Evolutionary conservation across 805 yeast genomes (phyloP), one percentile per base, ranked within the genome.

Genomic region (Teunomyces pallodes): DNA sequence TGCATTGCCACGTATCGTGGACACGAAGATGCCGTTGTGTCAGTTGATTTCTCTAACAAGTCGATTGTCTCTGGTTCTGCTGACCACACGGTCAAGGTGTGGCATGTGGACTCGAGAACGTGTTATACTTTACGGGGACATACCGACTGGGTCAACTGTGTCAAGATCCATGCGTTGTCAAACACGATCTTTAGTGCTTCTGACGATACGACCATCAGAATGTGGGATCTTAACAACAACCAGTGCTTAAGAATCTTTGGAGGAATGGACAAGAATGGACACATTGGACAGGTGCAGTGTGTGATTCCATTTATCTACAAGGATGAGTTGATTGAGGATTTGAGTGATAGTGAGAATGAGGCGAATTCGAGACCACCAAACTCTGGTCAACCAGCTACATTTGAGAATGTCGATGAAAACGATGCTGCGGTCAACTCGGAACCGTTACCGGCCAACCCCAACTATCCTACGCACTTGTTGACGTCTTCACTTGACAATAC

Each of bases 121-220:
- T 94, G 97, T 62, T 89, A 86, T 66, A 90, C 98, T 0, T 74
- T 94, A 49, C 76, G 97, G 36, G 99, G 99, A 5, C 99, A 94
- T 64, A 79, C 86, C 0, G 97, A 88, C 56, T 85, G 95, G 83
- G 97, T 94, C 14, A 90, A 89, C 54, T 82, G 87, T 52, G 98
- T 94, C 46, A 87, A 87, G 69, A 82, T 91, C 47, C 96, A 91
- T 65, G 78, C 87, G 3, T 80, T 80, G 47, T 83, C 96, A 39
- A 81, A 82, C 51, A 86, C 95, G 1, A 78, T 90, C 14, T 90
- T 86, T 66, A 84, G 94, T 60, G 90, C 96, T 3, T 83, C 92
- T 36, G 99, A 94, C 65, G 99, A 94, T 64, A 80, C 89, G 36
- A 90, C 97, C 0, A 87, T 91, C 30, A 75, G 96, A 54, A 86